Evolutionary conservation across 345 rosid genomes (phyloP).

Genomic region (Draba incana): DNA sequence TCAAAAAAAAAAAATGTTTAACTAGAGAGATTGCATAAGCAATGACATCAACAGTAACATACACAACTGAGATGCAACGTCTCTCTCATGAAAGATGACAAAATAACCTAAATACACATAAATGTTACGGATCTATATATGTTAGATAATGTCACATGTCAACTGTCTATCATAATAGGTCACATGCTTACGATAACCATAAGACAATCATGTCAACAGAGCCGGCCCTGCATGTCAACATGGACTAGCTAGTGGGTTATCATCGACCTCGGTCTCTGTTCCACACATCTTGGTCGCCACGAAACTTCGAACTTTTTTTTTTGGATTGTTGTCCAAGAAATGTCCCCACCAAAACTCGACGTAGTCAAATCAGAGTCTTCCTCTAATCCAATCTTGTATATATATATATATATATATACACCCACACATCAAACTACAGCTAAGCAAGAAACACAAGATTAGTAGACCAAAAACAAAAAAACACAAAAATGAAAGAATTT

Average conservation of each 20-base stretch:
- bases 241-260: constrained; percentile 27
- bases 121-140: neutral
- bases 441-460: neutral
- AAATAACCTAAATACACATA: neutral
- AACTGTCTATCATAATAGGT: neutral
- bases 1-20: no score
- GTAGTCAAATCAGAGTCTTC: constrained; percentile 25
- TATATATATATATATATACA: constrained; percentile 10
- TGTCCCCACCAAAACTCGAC: constrained; percentile 15
- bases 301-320: constrained; percentile 7
- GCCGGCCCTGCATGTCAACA: neutral
- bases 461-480: neutral
- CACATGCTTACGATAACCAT: constrained; percentile 21
- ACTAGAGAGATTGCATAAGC: constrained; percentile 23
- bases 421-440: constrained; percentile 9
- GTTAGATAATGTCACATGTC: neutral
- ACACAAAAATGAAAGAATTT: constrained; percentile 13
- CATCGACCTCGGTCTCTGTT: constrained; percentile 32
- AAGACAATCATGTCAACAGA: neutral
- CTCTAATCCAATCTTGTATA: neutral
- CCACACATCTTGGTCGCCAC: constrained; percentile 41
- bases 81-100: constrained; percentile 26
- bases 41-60: constrained; percentile 30
- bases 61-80: constrained; percentile 11
- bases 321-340: constrained; percentile 21